Base-by-base conservation (phyloP, 352 stramenopile genomes). In the Pythium guiyangense region DNA sequence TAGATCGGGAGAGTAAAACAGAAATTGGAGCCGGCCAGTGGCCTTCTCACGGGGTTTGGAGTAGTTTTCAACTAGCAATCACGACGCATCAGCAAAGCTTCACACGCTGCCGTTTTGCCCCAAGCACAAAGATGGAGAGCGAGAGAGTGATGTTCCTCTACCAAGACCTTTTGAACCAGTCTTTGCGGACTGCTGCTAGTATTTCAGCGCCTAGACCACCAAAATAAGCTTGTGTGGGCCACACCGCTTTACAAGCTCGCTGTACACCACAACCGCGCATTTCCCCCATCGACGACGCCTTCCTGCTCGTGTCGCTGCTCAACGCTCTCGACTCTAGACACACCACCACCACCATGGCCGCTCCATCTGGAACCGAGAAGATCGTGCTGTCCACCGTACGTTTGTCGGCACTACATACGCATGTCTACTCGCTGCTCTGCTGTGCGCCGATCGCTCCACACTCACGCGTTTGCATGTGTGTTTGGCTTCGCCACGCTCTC, bases 41-140 rank as follows among this genome's bases (percentile, higher is more conserved):
- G 86, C 82, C 78, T 88, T 81, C 78, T 76, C 84, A 96, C 86
- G 69, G 71, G 81, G 80, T 70, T 96, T 96, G 86, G 86, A 96
- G 81, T 96, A 96, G 86, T 96, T 96, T 96, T 93, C 86, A 96
- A 96, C 84, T 96, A 96, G 86, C 86, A 96, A 96, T 92, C 84
- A 96, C 86, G 86, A 96, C 85, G 84, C 82, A 92, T 96, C 86
- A 94, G 86, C 86, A 93, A 62, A 94, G 84, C 86, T 94, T 96
- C 86, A 96, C 84, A 86, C 82, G 81, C 86, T 86, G 87, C 93
- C 86, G 86, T 96, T 85, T 95, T 95, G 86, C 86, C 86, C 86
- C 86, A 95, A 94, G 86, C 86, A 84, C 86, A 95, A 95, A 95
- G 86, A 95, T 92, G 52, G 4, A 0, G 27, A 42, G 4, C 14